Conservation (phyloP, 495 filamentous ascomycete genomes). For the Daldinia vernicosa region DNA sequence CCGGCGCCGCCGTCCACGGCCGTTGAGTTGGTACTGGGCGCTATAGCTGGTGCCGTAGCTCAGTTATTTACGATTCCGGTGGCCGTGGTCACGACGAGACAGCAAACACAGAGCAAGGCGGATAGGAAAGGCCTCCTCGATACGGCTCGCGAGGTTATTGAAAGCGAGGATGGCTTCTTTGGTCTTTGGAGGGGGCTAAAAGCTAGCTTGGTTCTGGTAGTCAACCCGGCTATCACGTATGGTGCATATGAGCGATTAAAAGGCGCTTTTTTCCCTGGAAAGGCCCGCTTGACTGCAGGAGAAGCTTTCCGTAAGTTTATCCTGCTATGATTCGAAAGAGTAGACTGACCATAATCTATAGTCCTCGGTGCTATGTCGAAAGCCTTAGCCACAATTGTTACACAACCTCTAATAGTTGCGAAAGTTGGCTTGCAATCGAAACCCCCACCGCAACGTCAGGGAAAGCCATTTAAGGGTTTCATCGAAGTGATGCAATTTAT, state of each 20-base stretch:
- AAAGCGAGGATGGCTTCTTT: slow-evolving; percentile 87
- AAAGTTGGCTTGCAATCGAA: slow-evolving; percentile 96
- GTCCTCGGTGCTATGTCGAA: slow-evolving; percentile 95
- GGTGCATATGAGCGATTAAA: slow-evolving; percentile 94
- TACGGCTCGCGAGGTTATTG: slow-evolving; percentile 86
- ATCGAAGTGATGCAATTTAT: slow-evolving; percentile 95
- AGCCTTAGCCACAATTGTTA: slow-evolving; percentile 87
- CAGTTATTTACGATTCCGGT: slow-evolving; percentile 98
- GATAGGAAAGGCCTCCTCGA: slow-evolving; percentile 88
- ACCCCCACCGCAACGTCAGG: slow-evolving; percentile 81
- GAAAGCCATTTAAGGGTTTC: slow-evolving; percentile 95
- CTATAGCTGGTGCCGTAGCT: slow-evolving; percentile 86
- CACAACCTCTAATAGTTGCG: slow-evolving; percentile 96
- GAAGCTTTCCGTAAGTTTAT: slow-evolving; percentile 86
- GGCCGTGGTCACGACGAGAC: slow-evolving; percentile 91
- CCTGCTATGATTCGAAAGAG: not conserved
- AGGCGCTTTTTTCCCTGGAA: slow-evolving; percentile 79
- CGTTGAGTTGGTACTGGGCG: slow-evolving; percentile 86
- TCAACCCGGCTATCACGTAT: slow-evolving; percentile 98
- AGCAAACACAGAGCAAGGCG: slow-evolving; percentile 86
- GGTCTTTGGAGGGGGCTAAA: slow-evolving; percentile 96
- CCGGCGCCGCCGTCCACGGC: slow-evolving; percentile 78
- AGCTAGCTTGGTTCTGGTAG: slow-evolving; percentile 93
- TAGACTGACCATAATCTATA: slow-evolving; percentile 47
- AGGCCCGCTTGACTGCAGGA: slow-evolving; percentile 77